Evolutionary conservation across 2,329 filamentous ascomycete species (phyloP), one percentile per base, ranked within the genome.

Genomic region (Coniella lustricola): DNA sequence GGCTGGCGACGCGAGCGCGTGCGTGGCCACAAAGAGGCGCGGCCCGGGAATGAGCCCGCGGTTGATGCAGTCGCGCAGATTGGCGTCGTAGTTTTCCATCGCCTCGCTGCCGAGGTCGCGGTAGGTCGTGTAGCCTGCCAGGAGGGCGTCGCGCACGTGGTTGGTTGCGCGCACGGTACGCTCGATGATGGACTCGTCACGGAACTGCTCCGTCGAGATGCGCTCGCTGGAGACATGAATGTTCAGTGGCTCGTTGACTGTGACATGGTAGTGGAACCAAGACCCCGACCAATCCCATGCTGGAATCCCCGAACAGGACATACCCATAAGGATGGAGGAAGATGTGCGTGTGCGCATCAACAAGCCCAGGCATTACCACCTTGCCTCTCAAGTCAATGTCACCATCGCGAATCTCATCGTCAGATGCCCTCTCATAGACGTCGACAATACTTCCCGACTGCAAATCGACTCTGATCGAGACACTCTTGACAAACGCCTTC

Each of bases 81-180:
- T 70, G 34, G 69, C 68, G 57, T 80, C 76, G 22, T 69, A 69
- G 33, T 72, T 69, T 22, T 67, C 64, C 51, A 78, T 66, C 0
- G 69, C 68, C 56, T 80, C 76, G 3, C 74, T 75, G 13, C 76
- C 75, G 1, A 79, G 66, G 57, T 80, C 76, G 37, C 76, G 67
- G 59, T 78, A 79, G 2, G 76, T 79, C 0, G 76, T 82, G 63
- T 75, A 81, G 7, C 78, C 79, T 0, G 77, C 75, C 17, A 75
- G 61, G 9, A 82, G 64, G 1, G 74, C 77, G 0, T 68, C 66
- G 38, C 72, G 72, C 51, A 69, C 70, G 53, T 79, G 72, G 51
- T 78, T 75, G 7, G 72, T 71, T 0, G 73, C 72, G 16, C 78
- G 72, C 41, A 82, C 69, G 20, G 73, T 67, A 18, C 77, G 67